Conservation (phyloP, 495 filamentous ascomycete species). For the Entonaema liquescens region DNA sequence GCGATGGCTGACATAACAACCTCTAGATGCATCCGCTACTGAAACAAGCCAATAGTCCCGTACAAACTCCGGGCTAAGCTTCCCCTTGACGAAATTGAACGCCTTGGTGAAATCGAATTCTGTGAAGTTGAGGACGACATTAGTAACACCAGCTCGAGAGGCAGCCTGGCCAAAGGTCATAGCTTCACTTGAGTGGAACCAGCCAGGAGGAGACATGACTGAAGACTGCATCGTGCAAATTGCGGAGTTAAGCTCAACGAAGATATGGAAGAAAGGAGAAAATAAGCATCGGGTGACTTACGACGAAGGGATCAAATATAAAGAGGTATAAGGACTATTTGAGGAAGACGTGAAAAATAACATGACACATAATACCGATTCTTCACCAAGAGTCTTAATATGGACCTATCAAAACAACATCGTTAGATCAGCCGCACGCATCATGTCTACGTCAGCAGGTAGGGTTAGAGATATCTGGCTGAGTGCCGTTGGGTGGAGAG, state of each 20-base stretch:
- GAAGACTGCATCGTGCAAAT: background rate
- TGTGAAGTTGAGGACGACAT: background rate
- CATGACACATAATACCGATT: background rate
- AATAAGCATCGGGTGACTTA: too few relatives aligned
- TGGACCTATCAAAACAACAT: background rate
- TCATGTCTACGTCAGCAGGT: background rate
- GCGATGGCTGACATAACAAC: background rate
- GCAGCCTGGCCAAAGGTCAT: background rate
- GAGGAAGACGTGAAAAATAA: background rate
- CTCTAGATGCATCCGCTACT: background rate
- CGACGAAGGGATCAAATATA: background rate
- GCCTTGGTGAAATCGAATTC: background rate
- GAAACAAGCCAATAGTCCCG: background rate
- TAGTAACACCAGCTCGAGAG: background rate
- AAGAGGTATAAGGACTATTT: background rate
- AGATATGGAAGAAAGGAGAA: background rate
- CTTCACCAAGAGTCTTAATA: background rate
- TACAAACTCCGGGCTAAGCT: background rate
- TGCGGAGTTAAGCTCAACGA: background rate
- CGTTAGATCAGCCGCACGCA: background rate
- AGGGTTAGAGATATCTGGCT: background rate
- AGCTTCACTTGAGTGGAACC: background rate
- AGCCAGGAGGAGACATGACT: background rate
- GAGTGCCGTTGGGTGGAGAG: background rate
- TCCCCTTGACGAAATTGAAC: constrained; percentile 1